Percentiles rank a stretch among this genome's conserved stretches.
Evolutionary conservation across 352 stramenopile species (phyloP).

Genomic region (Aphanomyces stellatus): DNA sequence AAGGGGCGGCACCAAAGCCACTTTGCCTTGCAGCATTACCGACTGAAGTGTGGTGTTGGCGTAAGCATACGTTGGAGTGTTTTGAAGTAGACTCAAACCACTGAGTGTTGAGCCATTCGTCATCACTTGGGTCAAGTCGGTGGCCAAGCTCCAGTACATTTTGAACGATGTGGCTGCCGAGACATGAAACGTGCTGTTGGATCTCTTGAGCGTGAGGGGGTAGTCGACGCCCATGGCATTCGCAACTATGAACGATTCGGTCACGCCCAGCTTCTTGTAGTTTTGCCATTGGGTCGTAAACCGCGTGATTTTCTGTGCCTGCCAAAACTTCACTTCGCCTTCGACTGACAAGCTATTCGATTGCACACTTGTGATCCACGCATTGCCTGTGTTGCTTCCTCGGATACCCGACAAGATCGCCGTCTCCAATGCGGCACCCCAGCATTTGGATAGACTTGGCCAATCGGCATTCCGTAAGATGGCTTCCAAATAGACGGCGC

Average conservation of each 20-base stretch:
- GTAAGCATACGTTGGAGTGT: not conserved
- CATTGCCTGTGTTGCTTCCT: not conserved
- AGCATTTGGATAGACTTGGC: not conserved
- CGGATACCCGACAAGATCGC: not conserved
- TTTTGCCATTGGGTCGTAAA: slow-evolving; percentile 14
- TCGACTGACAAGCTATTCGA: not conserved
- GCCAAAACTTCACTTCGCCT: slow-evolving; percentile 5
- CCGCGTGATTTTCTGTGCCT: not conserved
- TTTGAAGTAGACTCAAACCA: not conserved
- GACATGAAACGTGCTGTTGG: not conserved
- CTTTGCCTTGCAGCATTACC: not conserved
- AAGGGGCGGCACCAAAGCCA: not conserved
- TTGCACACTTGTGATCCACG: not conserved
- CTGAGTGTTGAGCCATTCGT: not conserved
- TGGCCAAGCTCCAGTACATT: slow-evolving; percentile 2
- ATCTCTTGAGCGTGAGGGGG: slow-evolving; percentile 5
- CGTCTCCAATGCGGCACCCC: not conserved
- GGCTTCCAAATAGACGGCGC: not conserved
- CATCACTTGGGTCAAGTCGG: not conserved
- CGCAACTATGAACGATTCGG: not conserved
- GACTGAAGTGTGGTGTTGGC: not conserved
- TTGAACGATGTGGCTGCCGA: slow-evolving; percentile 4
- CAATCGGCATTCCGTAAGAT: not conserved
- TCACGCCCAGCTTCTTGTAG: slow-evolving; percentile 9
- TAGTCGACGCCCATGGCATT: slow-evolving; percentile 9